Evolutionary conservation across 148 eudicot species (phyloP), one percentile per base, ranked within the genome.

Genomic region (Vaccinium corymbosum): DNA sequence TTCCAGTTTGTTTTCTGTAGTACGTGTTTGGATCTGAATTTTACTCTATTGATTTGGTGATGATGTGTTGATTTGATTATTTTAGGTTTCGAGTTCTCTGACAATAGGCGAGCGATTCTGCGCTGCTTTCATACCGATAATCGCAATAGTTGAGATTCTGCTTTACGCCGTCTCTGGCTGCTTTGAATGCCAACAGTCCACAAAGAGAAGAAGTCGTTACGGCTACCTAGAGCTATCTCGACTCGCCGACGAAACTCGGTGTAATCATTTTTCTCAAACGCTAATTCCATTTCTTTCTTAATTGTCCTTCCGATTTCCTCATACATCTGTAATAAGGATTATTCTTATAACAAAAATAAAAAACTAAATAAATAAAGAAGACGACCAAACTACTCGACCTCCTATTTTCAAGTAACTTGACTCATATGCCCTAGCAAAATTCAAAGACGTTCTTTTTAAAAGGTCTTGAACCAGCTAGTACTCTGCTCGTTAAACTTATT

Each of bases 211-310:
- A 57, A 3, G 15, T 20, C 68, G 77, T 0, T 87, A 62, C 53
- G 78, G 66, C 2, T 82, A 25, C 85, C 22, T 17, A 12, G 87
- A 90, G 15, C 68, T 93, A 32, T 84, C 64, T 87, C 90, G 88
- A 22, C 89, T 93, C 3, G 90, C 94, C 16, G 25, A 83, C 7
- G 93, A 88, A 85, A 88, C 93, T 80, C 91, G 25, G 83, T 93
- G 96, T 93, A 89, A 72, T 62, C 4, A 62, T 22, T 48, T 2
- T 79, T 12, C 29, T 62, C 10, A 50, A 7, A 0, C 46, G 6
- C 46, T 38, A 14, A 13, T 66, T 78, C 51, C 27, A 7, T 57
- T 19, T 27, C 5, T 80, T 70, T 71, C 25, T 53, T n/a, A 55
- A 19, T 55, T 12, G 6, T 46, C 76, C 35, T 42, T 77, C 76